Base-by-base conservation (phyloP, 768 basidiomycete genomes). In the Suillus subaureus region DNA sequence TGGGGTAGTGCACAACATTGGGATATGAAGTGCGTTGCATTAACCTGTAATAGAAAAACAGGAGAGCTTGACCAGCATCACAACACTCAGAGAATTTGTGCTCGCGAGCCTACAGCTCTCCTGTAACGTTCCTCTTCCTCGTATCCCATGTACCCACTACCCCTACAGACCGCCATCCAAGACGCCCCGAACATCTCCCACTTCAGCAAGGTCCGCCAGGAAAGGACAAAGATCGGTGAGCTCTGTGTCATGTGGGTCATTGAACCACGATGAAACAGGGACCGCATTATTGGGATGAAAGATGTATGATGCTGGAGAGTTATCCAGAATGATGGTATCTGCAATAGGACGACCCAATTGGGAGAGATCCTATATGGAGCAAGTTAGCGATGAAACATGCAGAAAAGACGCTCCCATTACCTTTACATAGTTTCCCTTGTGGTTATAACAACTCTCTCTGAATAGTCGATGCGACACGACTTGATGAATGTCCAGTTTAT, bases 201-300 rank as follows among this genome's bases (percentile, higher is more conserved):
- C 94, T 31, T 84, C 82, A 40, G 81, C 85, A 42, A 99, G 84
- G 78, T 99, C 97, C 42, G 92, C 81, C 68, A 99, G 85, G 85
- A 99, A 99, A 35, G 96, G 94, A 64, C 96, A 89, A 61, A 99
- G 82, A 78, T 99, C 97, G 47, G 94, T 97, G 69, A 99, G 85
- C 77, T 99, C 97, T 56, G 96, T 97, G 75, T 99, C 97, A 72
- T 98, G 97, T 12, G 96, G 96, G 79, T 96, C 96, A 77, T 98
- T 99, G 83, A 99, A 99, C 97, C 97, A 99, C 64, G 94, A 96
- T 51, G 97, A 98, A 67, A 99, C 96, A 15, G 97, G 97, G 6
- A 99, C 97, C 45, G 97, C 97, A 75, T 99, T 99, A 81, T 97
- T 96, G 18, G 96, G 96, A 75, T 99, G 97, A 85, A 99, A 99